Percentiles rank a stretch among this genome's conserved stretches.
These are phyloP conservation scores for Panicum virgatum DNA, from an alignment of 202 grass and related monocot species.

Conservation along the genomic window DNA sequence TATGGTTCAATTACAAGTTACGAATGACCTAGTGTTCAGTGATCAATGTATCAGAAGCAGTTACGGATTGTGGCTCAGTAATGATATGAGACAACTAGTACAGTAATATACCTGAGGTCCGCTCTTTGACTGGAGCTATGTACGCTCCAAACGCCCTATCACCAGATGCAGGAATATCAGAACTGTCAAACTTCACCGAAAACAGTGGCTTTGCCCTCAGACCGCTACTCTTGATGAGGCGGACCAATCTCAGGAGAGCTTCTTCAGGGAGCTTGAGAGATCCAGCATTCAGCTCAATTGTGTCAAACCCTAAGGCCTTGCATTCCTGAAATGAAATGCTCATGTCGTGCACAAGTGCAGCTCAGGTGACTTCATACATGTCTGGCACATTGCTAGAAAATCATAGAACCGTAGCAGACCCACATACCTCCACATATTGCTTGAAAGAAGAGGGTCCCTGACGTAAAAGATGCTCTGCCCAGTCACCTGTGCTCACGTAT, in stretches of 20 bases:
- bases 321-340: constrained; percentile 58
- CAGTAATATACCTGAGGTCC: constrained; percentile 52
- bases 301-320: constrained; percentile 85
- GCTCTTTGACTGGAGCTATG: constrained; percentile 52
- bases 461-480: constrained; percentile 83
- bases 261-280: constrained; percentile 91
- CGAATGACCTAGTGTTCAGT: neutral
- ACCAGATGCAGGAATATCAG: constrained; percentile 64
- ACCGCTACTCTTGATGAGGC: constrained; percentile 63
- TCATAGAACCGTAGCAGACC: neutral
- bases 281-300: constrained; percentile 81
- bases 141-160: constrained; percentile 85
- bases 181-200: constrained; percentile 73
- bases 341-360: neutral
- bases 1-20: neutral
- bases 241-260: constrained; percentile 73
- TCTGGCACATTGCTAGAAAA: neutral
- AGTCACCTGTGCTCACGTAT: constrained; percentile 95
- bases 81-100: neutral
- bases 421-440: constrained; percentile 70
- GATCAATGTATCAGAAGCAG: neutral
- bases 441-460: constrained; percentile 79
- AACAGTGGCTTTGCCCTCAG: constrained; percentile 70
- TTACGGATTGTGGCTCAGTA: neutral
- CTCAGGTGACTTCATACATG: neutral